A percentile compares a stretch with the other conserved stretches of the same genome.
phyloP scores from a whole-genome alignment of 176 grass and related monocot genomes.

The Elymus sibiricus region DNA sequence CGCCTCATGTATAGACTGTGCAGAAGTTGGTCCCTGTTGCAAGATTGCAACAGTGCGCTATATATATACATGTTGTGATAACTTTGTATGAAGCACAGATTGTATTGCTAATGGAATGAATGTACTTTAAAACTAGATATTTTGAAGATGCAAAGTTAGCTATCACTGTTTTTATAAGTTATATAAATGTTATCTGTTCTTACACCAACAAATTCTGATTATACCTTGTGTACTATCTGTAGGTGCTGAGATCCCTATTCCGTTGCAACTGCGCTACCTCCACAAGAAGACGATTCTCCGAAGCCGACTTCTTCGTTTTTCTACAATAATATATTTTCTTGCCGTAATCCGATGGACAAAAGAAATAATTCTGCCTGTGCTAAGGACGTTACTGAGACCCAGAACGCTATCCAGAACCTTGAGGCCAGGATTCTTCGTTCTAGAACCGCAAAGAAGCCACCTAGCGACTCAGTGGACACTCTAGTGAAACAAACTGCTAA shows the following conservation, averaged over 20 bases:
- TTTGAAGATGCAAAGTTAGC: neutral
- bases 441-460: neutral
- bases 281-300: neutral
- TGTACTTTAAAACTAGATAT: too few relatives aligned
- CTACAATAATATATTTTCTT: neutral
- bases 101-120: neutral
- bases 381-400: slow-evolving; percentile 1
- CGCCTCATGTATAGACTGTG: neutral
- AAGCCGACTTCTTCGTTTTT: neutral
- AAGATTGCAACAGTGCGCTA: neutral
- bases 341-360: slow-evolving; percentile 26
- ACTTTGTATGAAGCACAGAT: neutral
- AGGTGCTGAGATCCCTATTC: slow-evolving; percentile 9
- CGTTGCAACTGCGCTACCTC: too few relatives aligned
- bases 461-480: slow-evolving; percentile 15
- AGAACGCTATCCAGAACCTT: slow-evolving; percentile 30
- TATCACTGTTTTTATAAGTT: neutral
- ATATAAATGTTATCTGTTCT: neutral
- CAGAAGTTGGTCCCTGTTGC: neutral
- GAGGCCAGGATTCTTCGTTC: slow-evolving; percentile 43
- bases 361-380: neutral
- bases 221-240: neutral
- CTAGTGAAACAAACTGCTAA: slow-evolving; percentile 12
- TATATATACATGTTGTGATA: neutral
- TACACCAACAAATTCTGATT: neutral